Evolutionary conservation across 805 yeast species (phyloP).

Genomic region (Millerozyma acaciae): DNA sequence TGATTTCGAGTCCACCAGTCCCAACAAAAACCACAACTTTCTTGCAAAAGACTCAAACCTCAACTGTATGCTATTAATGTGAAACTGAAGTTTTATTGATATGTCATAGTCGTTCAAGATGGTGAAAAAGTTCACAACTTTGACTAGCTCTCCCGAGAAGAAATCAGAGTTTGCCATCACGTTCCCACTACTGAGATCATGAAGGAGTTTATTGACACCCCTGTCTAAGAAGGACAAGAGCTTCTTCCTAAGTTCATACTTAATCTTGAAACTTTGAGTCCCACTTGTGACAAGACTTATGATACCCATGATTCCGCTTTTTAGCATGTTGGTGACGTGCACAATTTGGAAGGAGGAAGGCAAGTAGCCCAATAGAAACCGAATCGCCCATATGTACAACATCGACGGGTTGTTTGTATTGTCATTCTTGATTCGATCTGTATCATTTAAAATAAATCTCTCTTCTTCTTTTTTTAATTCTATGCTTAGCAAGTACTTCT

Average conservation of each 20-base stretch:
- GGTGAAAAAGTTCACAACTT: slow-evolving; percentile 27
- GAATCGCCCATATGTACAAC: slow-evolving; percentile 29
- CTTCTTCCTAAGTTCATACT: slow-evolving; percentile 14
- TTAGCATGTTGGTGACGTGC: slow-evolving; percentile 18
- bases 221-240: slow-evolving; percentile 17
- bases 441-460: slow-evolving; percentile 1
- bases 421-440: background rate
- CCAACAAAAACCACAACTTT: slow-evolving; percentile 27
- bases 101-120: slow-evolving; percentile 36
- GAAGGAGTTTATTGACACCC: slow-evolving; percentile 13
- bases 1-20: slow-evolving; percentile 8
- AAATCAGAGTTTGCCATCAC: background rate
- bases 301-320: slow-evolving; percentile 30
- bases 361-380: slow-evolving; percentile 24
- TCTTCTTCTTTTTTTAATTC: slow-evolving; percentile 13
- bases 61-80: slow-evolving; percentile 17
- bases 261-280: slow-evolving; percentile 25
- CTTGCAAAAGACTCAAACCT: slow-evolving; percentile 28
- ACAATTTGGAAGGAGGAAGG: slow-evolving; percentile 12
- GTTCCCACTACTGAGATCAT: slow-evolving; percentile 5
- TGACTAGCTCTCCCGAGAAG: background rate
- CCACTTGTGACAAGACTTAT: slow-evolving; percentile 27
- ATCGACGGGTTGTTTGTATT: slow-evolving; percentile 1
- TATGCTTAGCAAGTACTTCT: slow-evolving; percentile 20
- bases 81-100: slow-evolving; percentile 22